These are phyloP conservation scores for Exophiala viscosa DNA, from an alignment of 2,329 filamentous ascomycete species.

Conservation along the genomic window DNA sequence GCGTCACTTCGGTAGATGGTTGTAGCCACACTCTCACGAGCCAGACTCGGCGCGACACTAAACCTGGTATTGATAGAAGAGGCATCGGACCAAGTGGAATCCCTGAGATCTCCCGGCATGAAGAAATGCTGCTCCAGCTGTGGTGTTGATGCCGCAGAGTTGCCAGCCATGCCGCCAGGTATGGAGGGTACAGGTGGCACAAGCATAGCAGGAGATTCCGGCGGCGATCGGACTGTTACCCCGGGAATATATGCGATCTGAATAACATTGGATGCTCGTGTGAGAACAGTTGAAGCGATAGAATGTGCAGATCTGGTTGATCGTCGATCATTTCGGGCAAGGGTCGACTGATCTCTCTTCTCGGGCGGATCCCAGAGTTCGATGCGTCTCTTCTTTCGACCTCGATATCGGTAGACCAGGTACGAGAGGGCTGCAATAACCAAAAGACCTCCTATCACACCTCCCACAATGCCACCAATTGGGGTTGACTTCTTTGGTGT, in stretches of 20 bases:
- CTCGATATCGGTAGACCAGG: constrained; percentile 80
- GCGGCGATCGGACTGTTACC: constrained; percentile 85
- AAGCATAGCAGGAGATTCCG: constrained; percentile 73
- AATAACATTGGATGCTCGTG: constrained; percentile 95
- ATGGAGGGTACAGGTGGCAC: constrained; percentile 93
- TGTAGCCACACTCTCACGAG: constrained; percentile 70
- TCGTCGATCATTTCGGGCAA: constrained; percentile 59
- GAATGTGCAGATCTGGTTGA: constrained; percentile 81
- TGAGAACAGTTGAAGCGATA: constrained; percentile 91
- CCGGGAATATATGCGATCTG: constrained; percentile 99
- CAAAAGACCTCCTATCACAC: constrained; percentile 80
- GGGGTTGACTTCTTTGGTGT: constrained; percentile 31
- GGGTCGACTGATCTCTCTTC: constrained; percentile 55
- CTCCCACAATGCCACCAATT: constrained; percentile 82
- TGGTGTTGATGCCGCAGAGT: constrained; percentile 57
- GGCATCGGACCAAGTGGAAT: constrained; percentile 73
- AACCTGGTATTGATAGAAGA: constrained; percentile 39
- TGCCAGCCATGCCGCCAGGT: constrained; percentile 54
- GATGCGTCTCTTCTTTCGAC: constrained; percentile 64
- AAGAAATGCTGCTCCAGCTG: constrained; percentile 74
- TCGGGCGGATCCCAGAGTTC: constrained; percentile 55
- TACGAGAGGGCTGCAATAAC: constrained; percentile 71
- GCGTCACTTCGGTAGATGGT: constrained; percentile 93
- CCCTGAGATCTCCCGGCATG: constrained; percentile 81
- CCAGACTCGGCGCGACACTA: constrained; percentile 48